Conservation (phyloP, 192 early-diverging fungal genomes). For the Coemansia sp. region DNA sequence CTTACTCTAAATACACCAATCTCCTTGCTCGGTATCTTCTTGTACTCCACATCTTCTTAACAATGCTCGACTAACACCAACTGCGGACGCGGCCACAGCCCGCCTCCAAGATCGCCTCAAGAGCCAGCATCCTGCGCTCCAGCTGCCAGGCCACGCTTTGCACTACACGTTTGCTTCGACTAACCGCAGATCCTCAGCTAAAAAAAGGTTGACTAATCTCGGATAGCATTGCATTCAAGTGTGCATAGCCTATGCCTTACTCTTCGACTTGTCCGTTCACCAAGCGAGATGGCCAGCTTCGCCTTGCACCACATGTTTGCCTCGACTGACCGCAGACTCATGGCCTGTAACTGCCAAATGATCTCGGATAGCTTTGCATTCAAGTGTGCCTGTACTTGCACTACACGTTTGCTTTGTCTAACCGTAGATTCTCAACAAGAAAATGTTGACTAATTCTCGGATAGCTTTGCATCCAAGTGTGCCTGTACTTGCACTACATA, state of each 20-base stretch:
- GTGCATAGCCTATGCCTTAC: neutral
- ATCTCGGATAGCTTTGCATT: conserved; percentile 38
- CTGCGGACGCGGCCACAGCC: neutral
- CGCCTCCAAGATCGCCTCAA: too few relatives aligned
- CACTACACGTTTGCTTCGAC: neutral
- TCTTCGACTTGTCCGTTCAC: neutral
- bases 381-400: conserved; percentile 31
- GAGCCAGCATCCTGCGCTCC: neutral
- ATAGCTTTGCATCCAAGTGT: neutral
- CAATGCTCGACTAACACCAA: neutral
- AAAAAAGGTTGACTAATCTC: neutral
- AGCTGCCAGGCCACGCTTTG: neutral
- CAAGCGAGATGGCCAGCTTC: neutral
- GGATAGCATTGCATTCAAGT: neutral
- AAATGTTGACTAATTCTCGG: neutral
- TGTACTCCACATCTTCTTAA: neutral
- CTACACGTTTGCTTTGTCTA: neutral
- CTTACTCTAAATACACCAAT: neutral
- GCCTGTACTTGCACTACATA: neutral
- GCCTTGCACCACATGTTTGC: conserved; percentile 12
- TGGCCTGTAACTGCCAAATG: neutral
- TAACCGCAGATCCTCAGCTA: neutral
- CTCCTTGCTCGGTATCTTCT: neutral
- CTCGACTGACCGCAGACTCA: conserved; percentile 30
- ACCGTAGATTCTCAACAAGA: neutral